Evolutionary conservation across 2,329 filamentous ascomycete genomes (phyloP), one percentile per base, ranked within the genome.

Genomic region (Scleromitrula shiraiana): DNA sequence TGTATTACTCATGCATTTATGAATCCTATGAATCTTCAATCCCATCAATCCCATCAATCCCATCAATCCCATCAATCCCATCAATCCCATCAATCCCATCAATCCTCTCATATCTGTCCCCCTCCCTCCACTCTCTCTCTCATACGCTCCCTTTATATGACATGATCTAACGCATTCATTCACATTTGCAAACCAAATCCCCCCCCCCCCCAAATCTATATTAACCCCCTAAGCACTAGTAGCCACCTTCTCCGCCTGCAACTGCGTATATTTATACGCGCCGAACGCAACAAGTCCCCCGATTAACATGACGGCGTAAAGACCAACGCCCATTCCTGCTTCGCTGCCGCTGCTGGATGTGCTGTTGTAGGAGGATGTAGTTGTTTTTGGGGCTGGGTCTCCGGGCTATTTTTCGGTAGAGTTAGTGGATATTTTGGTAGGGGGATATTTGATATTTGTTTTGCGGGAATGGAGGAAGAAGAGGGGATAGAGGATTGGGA

Each of bases 241-340:
- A 29, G 44, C 53, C 49, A 62, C 53, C 41, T 63, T 59, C 33
- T 44, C 53, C 49, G 62, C 53, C 41, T 63, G 59, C 33, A 45
- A 55, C 46, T 91, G 82, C 60, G 94, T 68, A 74, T 93, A 95
- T 70, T 90, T 83, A 76, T 91, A 96, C 61, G 77, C 86, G 60
- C 77, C 78, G 72, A 88, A 97, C 55, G 87, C 88, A 53, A 80
- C 67, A 41, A 80, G 74, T 57, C 83, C 90, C 60, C 88, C 88
- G 57, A 91, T 65, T 58, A 95, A 73, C 61, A 96, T 68, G 59
- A 95, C 60, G 51, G 82, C 85, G 72, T 96, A 96, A 59, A 94
- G 74, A 52, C 83, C 86, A 57, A 94, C 24, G 62, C 89, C 87
- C 51, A 89, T 59, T 58, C 83, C 77, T 45, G 76, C 68, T 41